Percentiles rank a stretch among this genome's conserved stretches.
phyloP scores from a whole-genome alignment of 306 rosid species.

The Quercus berberidifolia region DNA sequence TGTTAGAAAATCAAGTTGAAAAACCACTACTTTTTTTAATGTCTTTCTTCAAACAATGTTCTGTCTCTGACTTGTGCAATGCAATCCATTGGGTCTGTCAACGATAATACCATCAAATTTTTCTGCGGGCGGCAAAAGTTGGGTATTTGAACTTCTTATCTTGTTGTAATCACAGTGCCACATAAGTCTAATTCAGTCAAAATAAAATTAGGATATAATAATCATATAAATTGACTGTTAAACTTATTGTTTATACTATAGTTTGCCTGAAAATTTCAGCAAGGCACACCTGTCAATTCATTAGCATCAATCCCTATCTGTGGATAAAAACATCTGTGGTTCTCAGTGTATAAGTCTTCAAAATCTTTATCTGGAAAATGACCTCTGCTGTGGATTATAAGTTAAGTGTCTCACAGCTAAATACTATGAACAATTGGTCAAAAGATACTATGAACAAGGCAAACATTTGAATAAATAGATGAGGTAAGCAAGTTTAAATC shows the following conservation, averaged over 20 bases:
- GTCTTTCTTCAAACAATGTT: not conserved
- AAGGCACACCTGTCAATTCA: not conserved
- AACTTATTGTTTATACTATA: not conserved
- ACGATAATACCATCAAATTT: not conserved
- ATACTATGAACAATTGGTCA: not conserved
- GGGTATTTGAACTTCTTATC: not conserved
- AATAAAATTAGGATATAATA: not conserved
- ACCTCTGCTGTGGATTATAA: not conserved
- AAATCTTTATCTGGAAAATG: constrained; percentile 11
- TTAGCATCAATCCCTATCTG: not conserved
- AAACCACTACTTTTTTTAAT: no score
- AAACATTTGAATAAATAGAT: not conserved
- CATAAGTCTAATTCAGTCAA: not conserved
- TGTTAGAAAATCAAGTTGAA: no score
- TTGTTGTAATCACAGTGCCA: constrained; percentile 5
- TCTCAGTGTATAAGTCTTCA: not conserved
- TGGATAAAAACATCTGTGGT: not conserved
- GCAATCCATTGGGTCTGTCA: not conserved
- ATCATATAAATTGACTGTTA: not conserved
- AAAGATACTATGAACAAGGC: not conserved
- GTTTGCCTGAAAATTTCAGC: not conserved
- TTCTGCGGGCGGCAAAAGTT: constrained; percentile 10
- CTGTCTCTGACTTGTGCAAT: no score
- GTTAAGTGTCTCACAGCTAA: not conserved
- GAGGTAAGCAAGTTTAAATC: not conserved